These are phyloP conservation scores for Wickerhamomyces alni DNA, from an alignment of 805 yeast genomes.

Conservation along the genomic window DNA sequence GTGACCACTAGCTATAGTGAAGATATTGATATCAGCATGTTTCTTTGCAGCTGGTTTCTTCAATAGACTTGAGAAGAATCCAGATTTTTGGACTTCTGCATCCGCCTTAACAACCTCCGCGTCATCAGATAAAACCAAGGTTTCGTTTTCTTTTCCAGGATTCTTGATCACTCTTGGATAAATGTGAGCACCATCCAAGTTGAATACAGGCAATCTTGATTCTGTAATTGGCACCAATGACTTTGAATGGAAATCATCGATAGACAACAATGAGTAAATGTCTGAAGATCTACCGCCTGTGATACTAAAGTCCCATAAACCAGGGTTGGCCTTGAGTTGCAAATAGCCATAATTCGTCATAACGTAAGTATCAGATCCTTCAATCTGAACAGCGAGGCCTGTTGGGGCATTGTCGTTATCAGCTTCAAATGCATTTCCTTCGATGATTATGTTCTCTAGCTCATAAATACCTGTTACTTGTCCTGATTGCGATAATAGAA, in stretches of 20 bases:
- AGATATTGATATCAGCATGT: conserved; percentile 68
- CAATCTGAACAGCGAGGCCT: conserved; percentile 18
- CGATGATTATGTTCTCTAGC: conserved; percentile 53
- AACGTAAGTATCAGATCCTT: conserved; percentile 51
- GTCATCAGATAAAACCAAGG: conserved; percentile 10
- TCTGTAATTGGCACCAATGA: conserved; percentile 5
- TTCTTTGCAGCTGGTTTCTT: conserved; percentile 1
- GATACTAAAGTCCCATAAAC: conserved; percentile 51
- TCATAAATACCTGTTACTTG: conserved; percentile 40
- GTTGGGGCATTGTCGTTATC: conserved; percentile 16
- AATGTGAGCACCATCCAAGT: conserved; percentile 40
- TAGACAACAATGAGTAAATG: conserved; percentile 34
- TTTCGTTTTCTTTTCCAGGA: conserved; percentile 29
- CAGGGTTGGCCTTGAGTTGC: conserved; percentile 72
- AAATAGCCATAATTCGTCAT: conserved; percentile 83
- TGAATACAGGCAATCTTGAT: conserved; percentile 30
- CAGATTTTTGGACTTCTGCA: conserved; percentile 2
- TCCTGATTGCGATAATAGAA: conserved; percentile 34
- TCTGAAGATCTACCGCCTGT: conserved; percentile 37
- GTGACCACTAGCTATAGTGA: conserved; percentile 80
- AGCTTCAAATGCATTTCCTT: conserved; percentile 59
- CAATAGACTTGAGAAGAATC: conserved; percentile 12
- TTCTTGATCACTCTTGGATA: conserved; percentile 40
- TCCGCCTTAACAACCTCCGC: conserved; percentile 6
- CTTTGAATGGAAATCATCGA: conserved; percentile 15